Evolutionary conservation across 345 rosid genomes (phyloP).

Genomic region (Corchorus capsularis): DNA sequence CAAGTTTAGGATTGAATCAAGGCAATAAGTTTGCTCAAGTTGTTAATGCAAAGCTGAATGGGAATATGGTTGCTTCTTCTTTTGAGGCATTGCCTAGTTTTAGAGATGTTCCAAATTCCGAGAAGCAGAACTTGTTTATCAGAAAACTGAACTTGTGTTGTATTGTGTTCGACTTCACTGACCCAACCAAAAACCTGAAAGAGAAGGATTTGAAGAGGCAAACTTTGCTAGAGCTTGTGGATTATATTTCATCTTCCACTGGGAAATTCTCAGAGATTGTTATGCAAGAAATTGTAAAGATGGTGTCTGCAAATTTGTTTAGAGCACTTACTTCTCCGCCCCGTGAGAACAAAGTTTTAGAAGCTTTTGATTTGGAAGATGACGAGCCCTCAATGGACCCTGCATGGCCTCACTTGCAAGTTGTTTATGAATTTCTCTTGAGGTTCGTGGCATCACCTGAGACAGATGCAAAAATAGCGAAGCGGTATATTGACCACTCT

Average conservation of each 20-base stretch:
- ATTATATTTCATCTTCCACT: constrained; percentile 61
- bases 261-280: constrained; percentile 63
- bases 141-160: constrained; percentile 65
- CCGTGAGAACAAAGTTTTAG: constrained; percentile 61
- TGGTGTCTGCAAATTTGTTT: constrained; percentile 72
- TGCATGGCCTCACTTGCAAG: constrained; percentile 83
- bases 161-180: constrained; percentile 62
- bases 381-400: constrained; percentile 83
- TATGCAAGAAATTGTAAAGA: constrained; percentile 69
- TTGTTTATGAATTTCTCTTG: constrained; percentile 74
- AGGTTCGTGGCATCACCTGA: constrained; percentile 79
- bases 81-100: constrained; percentile 78
- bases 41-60: constrained; percentile 51
- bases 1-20: constrained; percentile 37
- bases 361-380: constrained; percentile 75
- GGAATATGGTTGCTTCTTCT: constrained; percentile 35
- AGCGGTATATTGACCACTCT: constrained; percentile 78
- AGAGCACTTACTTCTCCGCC: constrained; percentile 63
- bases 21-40: constrained; percentile 49
- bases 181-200: constrained; percentile 61
- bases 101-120: constrained; percentile 67
- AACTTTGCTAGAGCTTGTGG: constrained; percentile 76
- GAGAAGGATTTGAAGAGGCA: constrained; percentile 82
- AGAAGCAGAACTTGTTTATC: constrained; percentile 66
- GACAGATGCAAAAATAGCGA: constrained; percentile 84